A percentile compares a stretch with the other conserved stretches of the same genome.
Conservation (phyloP, 2,329 filamentous ascomycete genomes). For the Ceratocystis alfenasii region DNA sequence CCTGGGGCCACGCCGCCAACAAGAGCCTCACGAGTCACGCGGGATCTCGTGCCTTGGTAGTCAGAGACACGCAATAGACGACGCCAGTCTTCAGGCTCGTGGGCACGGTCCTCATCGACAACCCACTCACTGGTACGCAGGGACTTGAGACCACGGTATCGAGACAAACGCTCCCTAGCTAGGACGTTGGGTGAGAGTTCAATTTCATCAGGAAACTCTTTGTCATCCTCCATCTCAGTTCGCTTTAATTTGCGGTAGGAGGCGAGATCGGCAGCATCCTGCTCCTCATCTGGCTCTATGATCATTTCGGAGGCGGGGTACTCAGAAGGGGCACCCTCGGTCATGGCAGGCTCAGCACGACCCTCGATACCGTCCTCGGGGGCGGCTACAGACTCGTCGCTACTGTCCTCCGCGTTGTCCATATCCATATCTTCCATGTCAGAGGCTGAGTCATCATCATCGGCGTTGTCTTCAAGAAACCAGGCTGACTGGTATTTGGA, state of each 20-base stretch:
- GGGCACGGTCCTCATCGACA: conserved; percentile 69
- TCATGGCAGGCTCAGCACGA: conserved; percentile 52
- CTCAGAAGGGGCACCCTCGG: conserved; percentile 67
- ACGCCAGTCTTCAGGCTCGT: conserved; percentile 83
- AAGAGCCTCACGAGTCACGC: conserved; percentile 66
- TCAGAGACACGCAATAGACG: conserved; percentile 78
- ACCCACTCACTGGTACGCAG: conserved; percentile 81
- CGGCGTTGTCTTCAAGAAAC: conserved; percentile 73
- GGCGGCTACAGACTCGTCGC: conserved; percentile 47
- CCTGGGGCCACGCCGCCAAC: conserved; percentile 79
- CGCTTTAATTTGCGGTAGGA: conserved; percentile 68
- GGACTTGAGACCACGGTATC: conserved; percentile 87
- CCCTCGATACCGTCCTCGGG: conserved; percentile 79
- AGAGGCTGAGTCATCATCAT: conserved; percentile 69
- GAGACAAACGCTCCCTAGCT: conserved; percentile 70
- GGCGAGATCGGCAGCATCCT: conserved; percentile 61
- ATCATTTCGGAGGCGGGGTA: conserved; percentile 94
- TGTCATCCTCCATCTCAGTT: conserved; percentile 75
- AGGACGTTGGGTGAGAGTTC: conserved; percentile 80
- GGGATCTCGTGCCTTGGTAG: conserved; percentile 72
- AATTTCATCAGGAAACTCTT: conserved; percentile 94
- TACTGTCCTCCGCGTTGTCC: conserved; percentile 44
- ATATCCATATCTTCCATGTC: conserved; percentile 54
- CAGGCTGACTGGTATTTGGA: conserved; percentile 91
- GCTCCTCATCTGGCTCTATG: conserved; percentile 71